Evolutionary conservation across 306 rosid genomes (phyloP).

Genomic region (Cicer bijugum): DNA sequence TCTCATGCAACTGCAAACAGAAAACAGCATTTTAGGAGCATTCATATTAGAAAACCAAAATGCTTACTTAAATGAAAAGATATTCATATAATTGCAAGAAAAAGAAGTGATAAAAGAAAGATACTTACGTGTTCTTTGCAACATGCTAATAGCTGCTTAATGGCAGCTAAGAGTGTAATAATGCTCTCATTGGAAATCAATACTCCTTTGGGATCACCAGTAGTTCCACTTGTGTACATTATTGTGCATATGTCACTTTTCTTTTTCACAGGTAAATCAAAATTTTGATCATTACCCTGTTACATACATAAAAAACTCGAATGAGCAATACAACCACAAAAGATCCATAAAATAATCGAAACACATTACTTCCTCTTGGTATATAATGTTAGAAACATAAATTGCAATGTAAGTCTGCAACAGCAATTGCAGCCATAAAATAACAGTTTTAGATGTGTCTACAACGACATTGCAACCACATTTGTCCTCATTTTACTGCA

Average conservation of each 20-base stretch:
- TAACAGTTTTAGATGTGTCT: too few relatives aligned
- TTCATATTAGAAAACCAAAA: conserved; percentile 27
- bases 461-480: too few relatives aligned
- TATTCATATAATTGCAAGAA: neutral
- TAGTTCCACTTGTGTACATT: conserved; percentile 98
- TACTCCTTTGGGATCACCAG: conserved; percentile 99
- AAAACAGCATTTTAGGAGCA: conserved; percentile 1
- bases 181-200: conserved; percentile 82
- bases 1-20: conserved; percentile 55
- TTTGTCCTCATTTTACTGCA: too few relatives aligned
- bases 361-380: neutral
- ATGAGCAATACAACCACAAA: conserved; percentile 38
- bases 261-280: conserved; percentile 74
- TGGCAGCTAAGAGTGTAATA: conserved; percentile 66
- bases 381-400: neutral
- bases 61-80: conserved; percentile 11
- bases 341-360: conserved; percentile 22
- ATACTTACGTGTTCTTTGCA: conserved; percentile 59
- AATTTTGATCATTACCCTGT: conserved; percentile 68
- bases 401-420: neutral
- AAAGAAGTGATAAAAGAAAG: conserved; percentile 37
- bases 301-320: conserved; percentile 43
- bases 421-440: neutral
- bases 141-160: conserved; percentile 50
- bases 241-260: conserved; percentile 84